phyloP scores from a whole-genome alignment of 257 asterid genomes.

The Solanum pimpinellifolium region DNA sequence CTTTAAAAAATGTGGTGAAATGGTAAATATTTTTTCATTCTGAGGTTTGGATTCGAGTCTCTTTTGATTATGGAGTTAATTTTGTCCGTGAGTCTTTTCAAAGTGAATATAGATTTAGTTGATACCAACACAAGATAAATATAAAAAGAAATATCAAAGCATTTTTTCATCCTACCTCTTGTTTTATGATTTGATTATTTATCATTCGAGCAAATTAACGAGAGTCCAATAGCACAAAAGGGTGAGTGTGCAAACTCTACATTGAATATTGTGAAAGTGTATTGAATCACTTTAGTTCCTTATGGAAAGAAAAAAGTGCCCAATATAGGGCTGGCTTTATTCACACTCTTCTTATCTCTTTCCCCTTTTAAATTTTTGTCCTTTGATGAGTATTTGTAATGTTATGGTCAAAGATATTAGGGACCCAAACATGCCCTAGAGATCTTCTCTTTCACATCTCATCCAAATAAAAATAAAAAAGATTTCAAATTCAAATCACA shows the following conservation, averaged over 20 bases:
- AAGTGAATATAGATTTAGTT: too few relatives aligned
- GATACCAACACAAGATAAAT: too few relatives aligned
- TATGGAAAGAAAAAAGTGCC: neutral
- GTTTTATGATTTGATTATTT: rapidly evolving
- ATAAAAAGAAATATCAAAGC: too few relatives aligned
- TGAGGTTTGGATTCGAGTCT: too few relatives aligned
- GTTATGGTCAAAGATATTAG: neutral
- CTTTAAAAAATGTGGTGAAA: too few relatives aligned
- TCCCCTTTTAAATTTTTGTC: neutral
- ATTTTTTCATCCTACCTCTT: neutral
- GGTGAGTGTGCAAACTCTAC: neutral
- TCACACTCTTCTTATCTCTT: neutral
- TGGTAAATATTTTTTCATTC: too few relatives aligned
- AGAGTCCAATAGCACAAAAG: neutral
- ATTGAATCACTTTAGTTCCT: neutral
- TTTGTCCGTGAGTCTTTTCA: too few relatives aligned
- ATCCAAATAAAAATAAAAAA: neutral
- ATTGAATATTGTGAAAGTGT: neutral
- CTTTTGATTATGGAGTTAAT: too few relatives aligned
- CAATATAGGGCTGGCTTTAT: neutral
- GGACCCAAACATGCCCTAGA: neutral
- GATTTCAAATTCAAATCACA: neutral
- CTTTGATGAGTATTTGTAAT: too few relatives aligned
- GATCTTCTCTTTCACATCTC: neutral
- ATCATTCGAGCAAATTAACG: neutral